Percentiles rank a stretch among this genome's conserved stretches.
These are phyloP conservation scores for Castanea sativa DNA, from an alignment of 306 rosid species.

Conservation along the genomic window DNA sequence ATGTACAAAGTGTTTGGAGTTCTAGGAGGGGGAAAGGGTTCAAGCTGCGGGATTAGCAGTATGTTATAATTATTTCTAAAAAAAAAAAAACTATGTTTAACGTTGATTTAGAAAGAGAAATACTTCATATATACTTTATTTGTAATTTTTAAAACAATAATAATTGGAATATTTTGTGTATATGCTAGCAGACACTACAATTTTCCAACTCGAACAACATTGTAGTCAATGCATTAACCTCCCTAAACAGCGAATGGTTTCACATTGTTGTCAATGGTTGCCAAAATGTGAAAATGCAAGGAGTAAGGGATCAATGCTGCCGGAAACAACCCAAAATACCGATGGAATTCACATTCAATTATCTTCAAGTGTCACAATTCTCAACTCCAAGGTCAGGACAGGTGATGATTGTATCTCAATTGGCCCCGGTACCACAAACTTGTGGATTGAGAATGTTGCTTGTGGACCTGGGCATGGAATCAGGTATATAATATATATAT, in stretches of 20 bases:
- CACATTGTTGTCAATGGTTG: conserved; percentile 47
- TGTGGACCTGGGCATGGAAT: conserved; percentile 74
- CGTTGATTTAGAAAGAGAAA: no score
- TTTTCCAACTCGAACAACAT: conserved; percentile 43
- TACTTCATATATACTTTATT: not conserved
- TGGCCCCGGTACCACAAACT: conserved; percentile 46
- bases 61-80: no score
- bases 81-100: no score
- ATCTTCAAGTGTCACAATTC: conserved; percentile 39
- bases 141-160: no score
- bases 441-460: conserved; percentile 48
- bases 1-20: no score
- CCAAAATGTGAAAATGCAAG: conserved; percentile 35
- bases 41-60: no score
- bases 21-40: no score
- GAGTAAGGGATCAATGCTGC: conserved; percentile 26
- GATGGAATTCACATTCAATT: conserved; percentile 58
- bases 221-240: conserved; percentile 28
- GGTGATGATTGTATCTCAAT: conserved; percentile 63
- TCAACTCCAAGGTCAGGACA: conserved; percentile 35
- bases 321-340: conserved; percentile 56
- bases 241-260: conserved; percentile 50
- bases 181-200: conserved; percentile 33
- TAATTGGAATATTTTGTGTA: not conserved
- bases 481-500: conserved; percentile 21